A percentile compares a stretch with the other conserved stretches of the same genome.
Conservation (phyloP, 2,329 filamentous ascomycete species). For the Neofusicoccum laricinum region DNA sequence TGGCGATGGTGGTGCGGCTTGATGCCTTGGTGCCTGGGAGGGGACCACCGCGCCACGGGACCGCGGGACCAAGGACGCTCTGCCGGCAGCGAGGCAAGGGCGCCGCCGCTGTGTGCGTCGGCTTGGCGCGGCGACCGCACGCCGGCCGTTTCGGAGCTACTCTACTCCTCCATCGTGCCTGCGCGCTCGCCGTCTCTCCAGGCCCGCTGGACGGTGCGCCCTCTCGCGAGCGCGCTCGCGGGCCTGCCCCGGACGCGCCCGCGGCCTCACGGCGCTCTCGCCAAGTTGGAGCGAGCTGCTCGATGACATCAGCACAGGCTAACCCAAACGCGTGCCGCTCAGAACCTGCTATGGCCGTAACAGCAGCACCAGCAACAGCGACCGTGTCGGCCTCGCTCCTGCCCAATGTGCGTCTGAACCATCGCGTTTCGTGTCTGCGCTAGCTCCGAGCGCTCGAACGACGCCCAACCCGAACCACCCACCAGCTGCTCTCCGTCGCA, state of each 20-base stretch:
- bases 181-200: background rate
- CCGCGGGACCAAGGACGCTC: too few relatives aligned
- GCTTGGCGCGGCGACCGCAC: background rate
- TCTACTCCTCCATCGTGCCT: background rate
- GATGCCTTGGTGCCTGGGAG: too few relatives aligned
- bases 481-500: background rate
- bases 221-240: background rate
- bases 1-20: too few relatives aligned
- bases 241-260: background rate
- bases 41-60: too few relatives aligned
- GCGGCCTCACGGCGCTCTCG: background rate
- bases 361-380: background rate
- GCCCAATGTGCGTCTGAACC: background rate
- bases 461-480: background rate
- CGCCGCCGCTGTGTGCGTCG: too few relatives aligned
- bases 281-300: background rate
- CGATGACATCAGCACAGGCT: conserved; percentile 1
- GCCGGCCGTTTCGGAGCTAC: background rate
- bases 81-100: too few relatives aligned
- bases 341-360: background rate
- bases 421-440: background rate
- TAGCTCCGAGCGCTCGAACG: background rate
- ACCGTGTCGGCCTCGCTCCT: background rate
- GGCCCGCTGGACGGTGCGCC: background rate
- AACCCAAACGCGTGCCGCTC: background rate